Base-by-base conservation (phyloP, 805 yeast species). In the Saccharomyces kudriavzevii region DNA sequence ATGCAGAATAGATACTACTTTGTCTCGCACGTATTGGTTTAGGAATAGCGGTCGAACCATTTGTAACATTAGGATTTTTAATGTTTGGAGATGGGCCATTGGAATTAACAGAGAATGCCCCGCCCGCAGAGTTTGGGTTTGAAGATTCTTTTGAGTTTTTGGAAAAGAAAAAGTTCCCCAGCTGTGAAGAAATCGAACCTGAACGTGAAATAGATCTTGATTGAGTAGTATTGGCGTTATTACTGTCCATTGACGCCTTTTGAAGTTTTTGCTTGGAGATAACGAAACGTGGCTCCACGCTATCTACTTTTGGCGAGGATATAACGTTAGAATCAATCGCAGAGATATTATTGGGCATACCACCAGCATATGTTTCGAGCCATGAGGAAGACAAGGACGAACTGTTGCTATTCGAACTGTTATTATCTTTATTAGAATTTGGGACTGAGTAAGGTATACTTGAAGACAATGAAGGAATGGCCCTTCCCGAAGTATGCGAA, bases 251-350 rank as follows among this genome's bases (percentile, higher is more conserved):
- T 1, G 70, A 59, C 3, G 65, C 58, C 50, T 64, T 68, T 49
- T 69, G 71, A 11, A 70, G 56, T 52, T 87, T 80, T 56, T 85
- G 94, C 62, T 88, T 82, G 10, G 95, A 87, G 43, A 90, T 85
- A 49, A 90, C 82, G 65, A 90, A 89, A 46, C 96, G 77, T 14
- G 95, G 87, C 65, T 89, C 97, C n/a, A 90, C 83, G 30, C 82
- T 77, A 14, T 77, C 74, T 5, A 86, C 86, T 51, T 77, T 79
- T 2, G 94, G 94, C 0, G 91, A 85, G 52, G 82, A 83, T 53
- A 87, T 81, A 55, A 83, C 81, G 53, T 82, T 84, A 11, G 89
- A 83, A 55, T 65, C 76, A 54, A 70, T 75, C 53, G 74, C 73
- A 22, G 74, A 58, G 9, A 71, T 68, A 56, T 75, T 76, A 49